Evolutionary conservation across 148 eudicot genomes (phyloP).

Genomic region (Rhododendron ovatum): DNA sequence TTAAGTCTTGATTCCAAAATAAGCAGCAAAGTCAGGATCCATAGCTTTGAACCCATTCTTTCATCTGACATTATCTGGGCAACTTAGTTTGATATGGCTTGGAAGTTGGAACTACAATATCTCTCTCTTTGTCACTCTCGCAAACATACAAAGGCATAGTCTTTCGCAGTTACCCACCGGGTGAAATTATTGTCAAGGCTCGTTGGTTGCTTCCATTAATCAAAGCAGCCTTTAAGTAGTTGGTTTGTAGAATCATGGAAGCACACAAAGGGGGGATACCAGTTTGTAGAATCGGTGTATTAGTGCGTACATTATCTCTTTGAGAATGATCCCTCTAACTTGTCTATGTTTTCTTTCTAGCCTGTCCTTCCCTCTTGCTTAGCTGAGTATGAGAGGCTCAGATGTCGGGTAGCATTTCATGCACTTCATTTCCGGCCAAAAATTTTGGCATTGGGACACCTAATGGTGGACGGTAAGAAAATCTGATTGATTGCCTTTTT

Average conservation of each 20-base stretch:
- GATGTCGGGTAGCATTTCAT: constrained; percentile 94
- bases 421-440: constrained; percentile 83
- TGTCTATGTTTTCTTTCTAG: constrained; percentile 32
- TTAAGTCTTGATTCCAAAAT: no score
- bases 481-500: not conserved
- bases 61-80: no score
- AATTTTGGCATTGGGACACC: constrained; percentile 60
- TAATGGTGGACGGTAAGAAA: constrained; percentile 64
- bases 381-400: constrained; percentile 86
- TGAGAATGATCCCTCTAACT: not conserved
- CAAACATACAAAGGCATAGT: not conserved
- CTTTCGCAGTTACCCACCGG: not conserved
- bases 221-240: not conserved
- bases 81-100: no score
- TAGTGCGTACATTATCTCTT: not conserved
- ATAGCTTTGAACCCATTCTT: no score
- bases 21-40: no score
- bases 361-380: constrained; percentile 63
- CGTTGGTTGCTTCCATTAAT: not conserved
- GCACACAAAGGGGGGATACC: not conserved
- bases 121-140: no score
- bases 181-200: not conserved
- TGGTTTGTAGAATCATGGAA: not conserved
- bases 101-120: no score
- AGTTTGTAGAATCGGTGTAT: not conserved